Evolutionary conservation across 768 basidiomycete genomes (phyloP).

Genomic region (Tremella yokohamensis): DNA sequence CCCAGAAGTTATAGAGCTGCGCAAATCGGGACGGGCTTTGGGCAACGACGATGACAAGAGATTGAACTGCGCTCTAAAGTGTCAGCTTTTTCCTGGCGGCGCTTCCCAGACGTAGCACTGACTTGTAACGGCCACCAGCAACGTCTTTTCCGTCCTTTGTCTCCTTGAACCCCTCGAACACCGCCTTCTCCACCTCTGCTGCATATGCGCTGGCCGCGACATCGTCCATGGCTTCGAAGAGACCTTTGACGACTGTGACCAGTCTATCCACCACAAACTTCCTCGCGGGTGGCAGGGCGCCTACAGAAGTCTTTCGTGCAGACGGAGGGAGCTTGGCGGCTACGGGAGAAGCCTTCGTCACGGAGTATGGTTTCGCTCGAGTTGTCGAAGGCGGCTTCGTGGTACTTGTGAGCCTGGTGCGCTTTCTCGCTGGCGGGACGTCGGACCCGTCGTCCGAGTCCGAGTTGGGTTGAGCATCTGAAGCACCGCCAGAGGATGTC

Average conservation of each 20-base stretch:
- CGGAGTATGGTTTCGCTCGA: neutral
- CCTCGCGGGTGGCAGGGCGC: constrained; percentile 29
- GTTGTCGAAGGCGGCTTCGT: too few relatives aligned
- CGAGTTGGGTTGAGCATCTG: constrained; percentile 1
- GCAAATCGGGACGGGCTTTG: constrained; percentile 32
- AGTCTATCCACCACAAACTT: constrained; percentile 32
- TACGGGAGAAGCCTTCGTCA: neutral
- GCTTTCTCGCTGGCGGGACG: neutral
- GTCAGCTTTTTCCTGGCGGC: constrained; percentile 5
- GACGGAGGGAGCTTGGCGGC: neutral
- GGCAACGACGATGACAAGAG: constrained; percentile 38
- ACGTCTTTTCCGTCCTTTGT: constrained; percentile 35
- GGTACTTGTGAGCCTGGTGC: too few relatives aligned
- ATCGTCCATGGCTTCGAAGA: constrained; percentile 19
- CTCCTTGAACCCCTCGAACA: constrained; percentile 44
- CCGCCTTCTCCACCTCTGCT: constrained; percentile 32
- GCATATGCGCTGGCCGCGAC: constrained; percentile 25
- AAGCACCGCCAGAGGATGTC: neutral
- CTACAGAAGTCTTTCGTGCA: neutral
- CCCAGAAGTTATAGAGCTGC: constrained; percentile 23
- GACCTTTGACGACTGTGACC: constrained; percentile 13
- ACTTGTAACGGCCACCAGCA: constrained; percentile 45
- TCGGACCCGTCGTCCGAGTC: constrained; percentile 9
- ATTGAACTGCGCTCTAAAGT: constrained; percentile 40
- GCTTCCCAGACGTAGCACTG: constrained; percentile 16